Evolutionary conservation across 805 yeast species (phyloP), one percentile per base, ranked within the genome.

Genomic region (Priceomyces haplophilus): DNA sequence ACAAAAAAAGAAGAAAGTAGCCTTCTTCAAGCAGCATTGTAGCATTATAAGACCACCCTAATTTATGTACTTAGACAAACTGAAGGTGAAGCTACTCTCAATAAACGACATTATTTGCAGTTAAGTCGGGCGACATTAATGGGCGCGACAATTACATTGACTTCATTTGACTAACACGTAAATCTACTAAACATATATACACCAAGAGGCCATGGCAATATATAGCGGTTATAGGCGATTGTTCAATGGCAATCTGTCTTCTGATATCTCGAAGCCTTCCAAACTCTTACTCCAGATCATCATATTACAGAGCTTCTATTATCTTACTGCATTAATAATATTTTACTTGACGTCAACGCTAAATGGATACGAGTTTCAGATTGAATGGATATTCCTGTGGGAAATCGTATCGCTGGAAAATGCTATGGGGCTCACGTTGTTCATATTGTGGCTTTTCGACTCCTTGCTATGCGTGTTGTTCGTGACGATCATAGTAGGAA

Each of bases 401-500:
- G 78, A 80, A 47, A 65, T 78, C 32, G 76, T 91, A 1, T 75
- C 86, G 3, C 69, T 82, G 46, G 85, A 83, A 38, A 88, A 87
- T 56, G 80, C 95, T 1, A 68, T 86, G 58, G 98, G 98, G 1
- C 68, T 89, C 58, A 80, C 86, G 0, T 64, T 91, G 34, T 76
- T 83, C 27, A 60, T 78, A 6, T 62, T 90, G 43, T 91, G 98
- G 98, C 67, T 91, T 12, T 61, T 88, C 38, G 95, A 86, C 59
- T 75, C 97, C 0, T 72, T 93, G 34, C 68, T 93, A 32, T 84
- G 95, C 51, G 96, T 89, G 1, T 62, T 88, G 8, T 88, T 88
- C 57, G 81, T 91, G 56, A 88, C 95, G 1, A 64, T 90, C 1
- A 81, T 91, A 20, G 96, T 91, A 10, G 97, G 98, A 0, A 72